phyloP scores from a whole-genome alignment of 1,284 basidiomycete species.

The Chiua sp. region DNA sequence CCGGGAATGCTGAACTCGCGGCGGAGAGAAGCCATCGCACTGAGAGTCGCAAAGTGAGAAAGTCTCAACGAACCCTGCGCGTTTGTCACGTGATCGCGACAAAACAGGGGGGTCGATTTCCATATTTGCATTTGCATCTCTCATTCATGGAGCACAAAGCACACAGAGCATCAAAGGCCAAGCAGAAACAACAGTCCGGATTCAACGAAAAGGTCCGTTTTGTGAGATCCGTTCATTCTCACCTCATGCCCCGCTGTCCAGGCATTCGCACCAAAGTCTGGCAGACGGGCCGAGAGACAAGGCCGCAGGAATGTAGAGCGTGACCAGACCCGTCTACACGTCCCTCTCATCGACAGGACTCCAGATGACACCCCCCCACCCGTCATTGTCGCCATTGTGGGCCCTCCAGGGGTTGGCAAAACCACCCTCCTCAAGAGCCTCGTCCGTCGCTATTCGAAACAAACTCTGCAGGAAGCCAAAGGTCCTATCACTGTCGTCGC shows the following conservation, averaged over 20 bases:
- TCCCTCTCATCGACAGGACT: conserved; percentile 94
- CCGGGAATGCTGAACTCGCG: conserved; percentile 54
- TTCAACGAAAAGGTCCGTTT: conserved; percentile 89
- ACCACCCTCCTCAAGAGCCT: conserved; percentile 94
- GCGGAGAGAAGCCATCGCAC: conserved; percentile 32
- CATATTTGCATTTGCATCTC: conserved; percentile 7
- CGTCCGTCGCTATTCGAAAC: conserved; percentile 93
- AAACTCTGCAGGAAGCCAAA: conserved; percentile 88
- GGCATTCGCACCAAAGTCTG: conserved; percentile 96
- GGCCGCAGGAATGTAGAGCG: conserved; percentile 92
- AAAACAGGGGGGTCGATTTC: conserved; percentile 15
- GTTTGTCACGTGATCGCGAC: conserved; percentile 33
- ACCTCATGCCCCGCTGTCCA: conserved; percentile 37
- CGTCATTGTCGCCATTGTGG: conserved; percentile 95
- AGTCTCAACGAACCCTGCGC: conserved; percentile 28
- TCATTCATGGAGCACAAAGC: conserved; percentile 78
- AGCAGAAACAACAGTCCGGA: conserved; percentile 74
- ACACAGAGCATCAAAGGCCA: conserved; percentile 75
- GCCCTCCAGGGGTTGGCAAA: conserved; percentile 97
- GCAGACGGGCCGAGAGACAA: conserved; percentile 86
- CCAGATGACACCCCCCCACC: conserved; percentile 94
- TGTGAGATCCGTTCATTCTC: neutral
- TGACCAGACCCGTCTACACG: conserved; percentile 95
- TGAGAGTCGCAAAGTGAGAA: neutral
- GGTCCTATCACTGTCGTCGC: conserved; percentile 97